Evolutionary conservation across 2,329 filamentous ascomycete genomes (phyloP).

Genomic region (Nakataea oryzae): DNA sequence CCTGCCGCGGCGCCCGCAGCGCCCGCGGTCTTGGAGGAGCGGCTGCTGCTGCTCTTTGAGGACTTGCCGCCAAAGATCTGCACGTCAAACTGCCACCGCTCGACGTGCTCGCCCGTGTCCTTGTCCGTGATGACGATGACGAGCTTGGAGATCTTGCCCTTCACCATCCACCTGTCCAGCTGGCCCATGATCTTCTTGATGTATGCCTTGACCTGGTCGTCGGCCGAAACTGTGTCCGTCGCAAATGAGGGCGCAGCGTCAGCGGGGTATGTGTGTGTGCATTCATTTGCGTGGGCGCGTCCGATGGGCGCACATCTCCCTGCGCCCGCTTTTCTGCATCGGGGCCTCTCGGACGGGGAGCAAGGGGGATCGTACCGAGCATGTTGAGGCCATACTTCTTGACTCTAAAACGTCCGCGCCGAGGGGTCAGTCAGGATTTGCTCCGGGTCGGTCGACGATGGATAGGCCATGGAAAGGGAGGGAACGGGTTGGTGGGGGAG

Average conservation of each 20-base stretch:
- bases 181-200: conserved; percentile 99
- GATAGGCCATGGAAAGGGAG: not conserved
- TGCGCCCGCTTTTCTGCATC: conserved; percentile 1
- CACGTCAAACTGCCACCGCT: conserved; percentile 91
- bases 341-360: not conserved
- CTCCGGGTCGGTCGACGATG: not conserved
- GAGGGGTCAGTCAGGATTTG: not conserved
- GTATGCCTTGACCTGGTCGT: conserved; percentile 97
- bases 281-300: not conserved
- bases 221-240: conserved; percentile 59
- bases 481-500: not conserved
- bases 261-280: not conserved
- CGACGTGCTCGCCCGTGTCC: conserved; percentile 90
- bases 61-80: conserved; percentile 24
- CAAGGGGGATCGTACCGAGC: conserved; percentile 51
- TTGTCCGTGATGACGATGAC: conserved; percentile 96
- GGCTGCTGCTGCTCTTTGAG: conserved; percentile 34
- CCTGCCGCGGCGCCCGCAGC: conserved; percentile 19
- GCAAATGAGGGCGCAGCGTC: not conserved
- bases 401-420: conserved; percentile 31
- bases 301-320: conserved; percentile 9
- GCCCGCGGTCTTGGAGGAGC: conserved; percentile 23
- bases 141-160: conserved; percentile 92
- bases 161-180: conserved; percentile 94
- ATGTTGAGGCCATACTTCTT: conserved; percentile 99